These are phyloP conservation scores for Rhododendron kiyosumense DNA, from an alignment of 148 eudicot genomes.

Conservation along the genomic window DNA sequence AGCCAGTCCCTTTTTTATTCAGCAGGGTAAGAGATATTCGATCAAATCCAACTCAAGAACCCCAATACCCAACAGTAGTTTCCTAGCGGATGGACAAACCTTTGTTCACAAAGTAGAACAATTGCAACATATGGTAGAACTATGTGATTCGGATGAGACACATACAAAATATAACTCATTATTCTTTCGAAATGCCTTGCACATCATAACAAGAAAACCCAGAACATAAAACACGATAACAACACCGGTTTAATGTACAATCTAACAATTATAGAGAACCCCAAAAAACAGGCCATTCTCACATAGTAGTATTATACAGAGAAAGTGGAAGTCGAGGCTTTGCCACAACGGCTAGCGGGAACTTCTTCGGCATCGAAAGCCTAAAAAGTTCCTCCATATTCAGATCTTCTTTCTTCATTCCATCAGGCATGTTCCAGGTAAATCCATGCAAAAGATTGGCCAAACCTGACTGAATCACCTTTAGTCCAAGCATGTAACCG, in stretches of 20 bases:
- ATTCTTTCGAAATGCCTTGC: neutral
- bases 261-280: neutral
- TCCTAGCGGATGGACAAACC: neutral
- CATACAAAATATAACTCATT: neutral
- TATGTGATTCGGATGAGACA: neutral
- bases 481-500: constrained; percentile 69
- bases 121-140: neutral
- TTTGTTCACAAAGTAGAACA: neutral
- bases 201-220: neutral
- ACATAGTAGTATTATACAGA: constrained; percentile 19
- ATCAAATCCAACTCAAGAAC: neutral
- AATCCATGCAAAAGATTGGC: constrained; percentile 87
- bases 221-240: neutral
- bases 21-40: too few relatives aligned
- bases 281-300: neutral
- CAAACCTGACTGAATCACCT: constrained; percentile 64
- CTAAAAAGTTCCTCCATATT: constrained; percentile 86
- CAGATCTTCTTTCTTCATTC: constrained; percentile 50
- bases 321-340: constrained; percentile 57
- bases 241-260: neutral
- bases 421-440: constrained; percentile 54
- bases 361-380: constrained; percentile 67
- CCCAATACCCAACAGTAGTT: neutral
- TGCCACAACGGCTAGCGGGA: constrained; percentile 42
- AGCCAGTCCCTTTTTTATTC: too few relatives aligned